Evolutionary conservation across 2,329 filamentous ascomycete species (phyloP), one percentile per base, ranked within the genome.

Genomic region (Monascus ruber): DNA sequence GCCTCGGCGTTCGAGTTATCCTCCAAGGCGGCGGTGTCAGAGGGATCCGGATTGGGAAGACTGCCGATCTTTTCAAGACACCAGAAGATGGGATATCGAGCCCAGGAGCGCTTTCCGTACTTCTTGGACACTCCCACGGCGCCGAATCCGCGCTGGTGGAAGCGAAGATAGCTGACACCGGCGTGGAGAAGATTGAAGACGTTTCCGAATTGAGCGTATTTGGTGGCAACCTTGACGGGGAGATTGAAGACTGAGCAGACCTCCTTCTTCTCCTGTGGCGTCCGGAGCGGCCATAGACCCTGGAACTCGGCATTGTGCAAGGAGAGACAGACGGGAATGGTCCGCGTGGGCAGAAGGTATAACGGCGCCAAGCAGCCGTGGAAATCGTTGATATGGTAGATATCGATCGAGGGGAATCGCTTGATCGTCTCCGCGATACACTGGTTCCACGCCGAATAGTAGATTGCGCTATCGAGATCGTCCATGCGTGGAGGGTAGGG

Each of bases 281-380:
- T 77, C 6, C 78, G 67, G 71, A 82, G 79, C 0, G 77, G 76
- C 79, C 79, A 82, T 24, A 81, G 62, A 36, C 78, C 78, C 54
- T 82, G 79, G 49, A 82, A 82, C 47, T 82, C 78, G 37, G 79
- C 78, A 46, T 82, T 82, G 56, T 82, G 79, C 8, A 82, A 71
- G 1, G 77, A 81, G 5, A 82, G 60, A 47, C 74, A 79, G 45
- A 71, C 70, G 2, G 77, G 77, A 33, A 81, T 69, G 0, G 74
- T 77, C 45, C 73, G 61, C 17, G 17, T 17, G 1, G 79, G 79
- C 2, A 83, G 67, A 17, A 81, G 66, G 52, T 83, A 79, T 1
- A 82, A 64, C 2, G 78, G 77, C 32, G 79, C 79, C 7, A 77
- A 58, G 3, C 75, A 72, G 38, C 76, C 77, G 46, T 80, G 76